These are phyloP conservation scores for Diversispora eburnea DNA, from an alignment of 192 early-diverging fungal genomes.

Conservation along the genomic window DNA sequence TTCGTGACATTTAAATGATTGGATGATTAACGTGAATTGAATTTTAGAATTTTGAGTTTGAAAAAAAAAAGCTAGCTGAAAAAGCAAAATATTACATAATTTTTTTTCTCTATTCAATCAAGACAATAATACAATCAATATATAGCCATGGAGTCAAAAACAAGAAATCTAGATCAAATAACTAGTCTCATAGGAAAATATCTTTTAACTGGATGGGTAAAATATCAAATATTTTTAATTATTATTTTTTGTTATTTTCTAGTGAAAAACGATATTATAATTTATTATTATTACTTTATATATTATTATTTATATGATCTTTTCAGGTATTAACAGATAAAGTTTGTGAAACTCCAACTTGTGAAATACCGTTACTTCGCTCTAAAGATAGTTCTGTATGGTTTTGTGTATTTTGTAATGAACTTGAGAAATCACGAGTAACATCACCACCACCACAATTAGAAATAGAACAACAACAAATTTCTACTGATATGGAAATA, in stretches of 20 bases:
- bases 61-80: too few relatives aligned
- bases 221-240: too few relatives aligned
- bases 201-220: conserved; percentile 21
- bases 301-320: background rate
- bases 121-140: too few relatives aligned
- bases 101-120: too few relatives aligned
- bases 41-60: too few relatives aligned
- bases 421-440: background rate
- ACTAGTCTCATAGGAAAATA: conserved; percentile 19
- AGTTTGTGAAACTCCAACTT: background rate
- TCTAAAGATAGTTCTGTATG: conserved; percentile 20
- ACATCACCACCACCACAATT: background rate
- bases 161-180: background rate
- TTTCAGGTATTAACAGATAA: conserved; percentile 2
- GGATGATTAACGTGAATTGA: too few relatives aligned
- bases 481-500: too few relatives aligned
- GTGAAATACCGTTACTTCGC: conserved; percentile 16
- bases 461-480: background rate
- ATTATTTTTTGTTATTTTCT: background rate
- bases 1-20: too few relatives aligned
- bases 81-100: too few relatives aligned
- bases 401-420: conserved; percentile 17
- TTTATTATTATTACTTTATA: background rate
- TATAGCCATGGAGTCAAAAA: too few relatives aligned
- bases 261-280: background rate